phyloP scores from a whole-genome alignment of 345 rosid species.

The Gossypium arboreum region DNA sequence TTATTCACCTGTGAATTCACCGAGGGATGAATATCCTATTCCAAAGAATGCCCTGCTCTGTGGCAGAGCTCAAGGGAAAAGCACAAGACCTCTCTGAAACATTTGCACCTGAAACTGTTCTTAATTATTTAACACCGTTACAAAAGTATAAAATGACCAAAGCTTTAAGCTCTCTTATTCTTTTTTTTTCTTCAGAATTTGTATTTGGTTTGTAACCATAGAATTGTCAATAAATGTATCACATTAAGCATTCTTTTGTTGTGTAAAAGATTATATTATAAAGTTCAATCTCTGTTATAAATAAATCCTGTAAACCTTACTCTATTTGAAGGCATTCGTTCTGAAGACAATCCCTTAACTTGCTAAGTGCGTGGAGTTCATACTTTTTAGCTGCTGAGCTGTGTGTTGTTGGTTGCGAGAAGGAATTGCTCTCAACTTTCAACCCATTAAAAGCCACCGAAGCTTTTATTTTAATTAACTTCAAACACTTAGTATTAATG shows the following conservation, averaged over 20 bases:
- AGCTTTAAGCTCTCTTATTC: constrained; percentile 16
- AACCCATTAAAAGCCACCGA: not conserved
- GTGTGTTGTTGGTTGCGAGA: not conserved
- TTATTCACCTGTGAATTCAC: constrained; percentile 42
- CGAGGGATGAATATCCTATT: constrained; percentile 66
- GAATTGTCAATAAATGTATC: not conserved
- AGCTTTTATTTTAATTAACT: too few relatives aligned
- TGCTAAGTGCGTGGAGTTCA: too few relatives aligned
- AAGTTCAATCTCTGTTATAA: not conserved
- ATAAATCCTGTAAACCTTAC: not conserved
- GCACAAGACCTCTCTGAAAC: constrained; percentile 15
- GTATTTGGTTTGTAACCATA: constrained; percentile 8
- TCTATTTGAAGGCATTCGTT: not conserved
- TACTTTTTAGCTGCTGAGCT: constrained; percentile 5
- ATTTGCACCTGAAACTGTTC: not conserved
- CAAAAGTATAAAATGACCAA: constrained; percentile 13
- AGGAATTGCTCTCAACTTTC: not conserved
- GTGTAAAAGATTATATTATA: not conserved
- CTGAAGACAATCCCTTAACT: too few relatives aligned
- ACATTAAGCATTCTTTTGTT: not conserved
- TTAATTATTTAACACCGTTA: not conserved
- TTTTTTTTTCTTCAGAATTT: constrained; percentile 18
- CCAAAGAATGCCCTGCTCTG: constrained; percentile 80
- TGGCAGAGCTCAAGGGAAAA: constrained; percentile 50
- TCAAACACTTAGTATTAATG: too few relatives aligned